Percentiles rank a stretch among this genome's conserved stretches.
phyloP scores from a whole-genome alignment of 805 yeast species.

The Candida mattraensis region DNA sequence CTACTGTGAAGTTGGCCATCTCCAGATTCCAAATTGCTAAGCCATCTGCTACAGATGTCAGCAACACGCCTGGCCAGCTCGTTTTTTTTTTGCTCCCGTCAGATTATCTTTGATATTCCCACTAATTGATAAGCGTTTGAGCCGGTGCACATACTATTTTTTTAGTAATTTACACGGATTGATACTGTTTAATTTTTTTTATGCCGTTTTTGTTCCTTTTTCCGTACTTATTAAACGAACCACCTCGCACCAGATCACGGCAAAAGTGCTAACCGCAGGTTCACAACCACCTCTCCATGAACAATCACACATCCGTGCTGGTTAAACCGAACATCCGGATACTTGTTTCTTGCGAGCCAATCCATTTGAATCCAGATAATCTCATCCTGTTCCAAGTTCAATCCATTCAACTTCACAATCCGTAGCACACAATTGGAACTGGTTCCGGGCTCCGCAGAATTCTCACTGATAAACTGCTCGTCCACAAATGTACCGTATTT shows the following conservation, averaged over 20 bases:
- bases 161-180: no score
- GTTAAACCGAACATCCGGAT: conserved; percentile 10
- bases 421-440: conserved; percentile 14
- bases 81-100: no score
- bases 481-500: conserved; percentile 35
- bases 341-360: conserved; percentile 7
- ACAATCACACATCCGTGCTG: conserved; percentile 18
- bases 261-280: conserved; percentile 26
- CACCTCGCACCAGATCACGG: no score
- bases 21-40: neutral
- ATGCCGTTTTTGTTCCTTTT: no score
- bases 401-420: conserved; percentile 29
- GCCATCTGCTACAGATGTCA: neutral
- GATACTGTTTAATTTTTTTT: no score
- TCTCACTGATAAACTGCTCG: conserved; percentile 14
- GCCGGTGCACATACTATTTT: no score
- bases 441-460: neutral
- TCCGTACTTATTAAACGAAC: no score
- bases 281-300: conserved; percentile 22
- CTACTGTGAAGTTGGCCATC: neutral
- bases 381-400: conserved; percentile 13
- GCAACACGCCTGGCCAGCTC: no score
- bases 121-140: no score
- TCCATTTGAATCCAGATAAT: conserved; percentile 26
- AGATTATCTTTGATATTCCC: no score